phyloP scores from a whole-genome alignment of 305 asterid species.

The Salvia sclarea region DNA sequence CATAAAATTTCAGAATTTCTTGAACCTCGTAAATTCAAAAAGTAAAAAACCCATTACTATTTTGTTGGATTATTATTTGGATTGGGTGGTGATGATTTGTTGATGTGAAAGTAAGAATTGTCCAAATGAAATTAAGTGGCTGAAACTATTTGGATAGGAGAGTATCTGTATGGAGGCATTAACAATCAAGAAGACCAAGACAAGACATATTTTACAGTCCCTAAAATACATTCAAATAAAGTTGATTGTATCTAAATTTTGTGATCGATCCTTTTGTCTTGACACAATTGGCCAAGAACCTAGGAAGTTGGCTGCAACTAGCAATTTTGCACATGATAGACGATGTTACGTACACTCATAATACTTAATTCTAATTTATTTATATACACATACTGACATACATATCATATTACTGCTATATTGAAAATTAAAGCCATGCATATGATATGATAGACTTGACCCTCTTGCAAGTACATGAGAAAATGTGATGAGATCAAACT shows the following conservation, averaged over 20 bases:
- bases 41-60: background rate
- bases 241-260: slow-evolving; percentile 1
- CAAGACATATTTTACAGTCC: background rate
- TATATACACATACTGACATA: background rate
- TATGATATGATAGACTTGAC: background rate
- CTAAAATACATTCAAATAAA: background rate
- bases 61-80: slow-evolving; percentile 7
- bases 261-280: slow-evolving; percentile 12
- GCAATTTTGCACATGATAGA: background rate
- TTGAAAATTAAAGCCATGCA: background rate
- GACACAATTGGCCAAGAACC: slow-evolving; percentile 28
- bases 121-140: slow-evolving; percentile 23
- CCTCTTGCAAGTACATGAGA: background rate
- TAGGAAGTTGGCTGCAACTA: background rate
- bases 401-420: background rate
- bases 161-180: slow-evolving; percentile 19
- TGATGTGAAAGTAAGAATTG: slow-evolving; percentile 2
- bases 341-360: background rate
- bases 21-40: background rate
- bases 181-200: slow-evolving; percentile 26
- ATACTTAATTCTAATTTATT: background rate
- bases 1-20: too few species aligned
- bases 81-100: slow-evolving; percentile 25
- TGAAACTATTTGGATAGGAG: slow-evolving; percentile 24
- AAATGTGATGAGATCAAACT: background rate